Evolutionary conservation across 495 filamentous ascomycete genomes (phyloP).

Genomic region (Lasiosphaeria miniovina): DNA sequence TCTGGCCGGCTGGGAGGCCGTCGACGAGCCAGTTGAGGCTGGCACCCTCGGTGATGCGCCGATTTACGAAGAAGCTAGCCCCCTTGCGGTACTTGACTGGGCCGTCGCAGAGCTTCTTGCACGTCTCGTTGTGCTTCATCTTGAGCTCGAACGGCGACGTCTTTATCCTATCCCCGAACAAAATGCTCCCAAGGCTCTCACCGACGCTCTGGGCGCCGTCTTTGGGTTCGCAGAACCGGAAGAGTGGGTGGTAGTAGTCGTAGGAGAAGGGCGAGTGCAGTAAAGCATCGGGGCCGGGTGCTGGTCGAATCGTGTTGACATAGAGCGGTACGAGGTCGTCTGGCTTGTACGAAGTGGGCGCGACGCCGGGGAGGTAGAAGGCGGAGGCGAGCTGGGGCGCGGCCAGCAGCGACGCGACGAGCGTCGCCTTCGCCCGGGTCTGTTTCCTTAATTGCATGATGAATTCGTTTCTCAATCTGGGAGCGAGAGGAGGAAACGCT

Average conservation of each 20-base stretch:
- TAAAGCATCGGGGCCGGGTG: conserved; percentile 71
- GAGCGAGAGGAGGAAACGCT: not conserved
- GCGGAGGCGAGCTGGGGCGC: conserved; percentile 59
- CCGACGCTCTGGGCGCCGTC: conserved; percentile 69
- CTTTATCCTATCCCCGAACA: conserved; percentile 94
- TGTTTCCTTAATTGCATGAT: conserved; percentile 48
- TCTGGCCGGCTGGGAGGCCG: conserved; percentile 83
- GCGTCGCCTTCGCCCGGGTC: conserved; percentile 47
- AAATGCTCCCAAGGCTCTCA: conserved; percentile 90
- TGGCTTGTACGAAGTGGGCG: conserved; percentile 81
- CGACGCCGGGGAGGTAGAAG: conserved; percentile 95
- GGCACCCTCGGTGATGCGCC: conserved; percentile 74
- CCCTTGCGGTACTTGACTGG: conserved; percentile 59
- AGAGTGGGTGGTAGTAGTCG: conserved; percentile 87
- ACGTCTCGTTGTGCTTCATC: conserved; percentile 81
- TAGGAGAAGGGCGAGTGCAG: conserved; percentile 88
- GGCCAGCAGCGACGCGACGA: conserved; percentile 40
- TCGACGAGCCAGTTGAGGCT: conserved; percentile 95
- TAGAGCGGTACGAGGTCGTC: conserved; percentile 79
- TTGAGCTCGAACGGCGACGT: conserved; percentile 84
- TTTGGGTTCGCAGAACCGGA: conserved; percentile 81
- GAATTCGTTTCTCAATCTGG: not conserved
- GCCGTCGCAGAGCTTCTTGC: conserved; percentile 67
- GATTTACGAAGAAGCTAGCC: conserved; percentile 75
- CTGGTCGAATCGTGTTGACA: conserved; percentile 89